phyloP scores from a whole-genome alignment of 768 basidiomycete genomes.

The Pholiota molesta region DNA sequence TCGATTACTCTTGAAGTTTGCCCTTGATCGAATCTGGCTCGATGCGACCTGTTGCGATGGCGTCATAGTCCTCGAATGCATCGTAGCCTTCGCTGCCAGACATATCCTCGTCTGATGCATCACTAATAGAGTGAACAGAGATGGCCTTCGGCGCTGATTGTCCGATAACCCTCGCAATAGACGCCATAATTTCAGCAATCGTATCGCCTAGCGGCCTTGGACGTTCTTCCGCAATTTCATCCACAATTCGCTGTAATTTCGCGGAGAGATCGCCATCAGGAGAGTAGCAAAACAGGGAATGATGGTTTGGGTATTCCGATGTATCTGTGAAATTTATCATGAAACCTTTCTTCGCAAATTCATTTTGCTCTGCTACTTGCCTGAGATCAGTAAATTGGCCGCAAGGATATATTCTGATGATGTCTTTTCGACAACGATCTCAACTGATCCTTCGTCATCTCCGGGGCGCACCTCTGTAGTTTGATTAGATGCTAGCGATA shows the following conservation, averaged over 20 bases:
- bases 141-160: conserved; percentile 12
- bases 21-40: conserved; percentile 27
- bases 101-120: conserved; percentile 31
- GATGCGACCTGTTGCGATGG: conserved; percentile 28
- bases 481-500: background rate
- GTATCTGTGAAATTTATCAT: conserved; percentile 44
- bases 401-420: conserved; percentile 37
- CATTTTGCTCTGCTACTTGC: conserved; percentile 29
- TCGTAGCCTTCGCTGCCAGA: conserved; percentile 36
- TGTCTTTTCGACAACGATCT: conserved; percentile 44
- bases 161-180: conserved; percentile 28
- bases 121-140: conserved; percentile 11
- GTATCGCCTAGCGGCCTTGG: conserved; percentile 48
- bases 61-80: conserved; percentile 42
- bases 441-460: conserved; percentile 70
- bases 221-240: conserved; percentile 43
- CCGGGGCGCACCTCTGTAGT: conserved; percentile 50
- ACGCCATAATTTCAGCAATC: conserved; percentile 44
- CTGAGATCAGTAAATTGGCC: conserved; percentile 52
- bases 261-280: conserved; percentile 45
- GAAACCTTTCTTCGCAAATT: background rate
- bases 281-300: conserved; percentile 59
- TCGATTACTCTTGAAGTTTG: conserved; percentile 33
- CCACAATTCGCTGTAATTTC: conserved; percentile 44
- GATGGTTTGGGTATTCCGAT: conserved; percentile 65